Evolutionary conservation across 2,329 filamentous ascomycete species (phyloP), one percentile per base, ranked within the genome.

Genomic region (Fusarium cyanostomum): DNA sequence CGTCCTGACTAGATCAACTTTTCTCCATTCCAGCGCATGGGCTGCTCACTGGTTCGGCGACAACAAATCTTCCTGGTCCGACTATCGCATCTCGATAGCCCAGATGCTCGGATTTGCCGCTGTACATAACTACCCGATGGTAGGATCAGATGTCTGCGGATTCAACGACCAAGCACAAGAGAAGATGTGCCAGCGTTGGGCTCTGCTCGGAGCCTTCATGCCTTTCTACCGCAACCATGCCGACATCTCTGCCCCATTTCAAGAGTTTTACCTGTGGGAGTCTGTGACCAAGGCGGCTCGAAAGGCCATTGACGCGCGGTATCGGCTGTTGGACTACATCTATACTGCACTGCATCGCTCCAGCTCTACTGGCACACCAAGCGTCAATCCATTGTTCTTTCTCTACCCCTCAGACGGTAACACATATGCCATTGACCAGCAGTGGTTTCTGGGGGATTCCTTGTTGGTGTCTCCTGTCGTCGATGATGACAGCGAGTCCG

Each of bases 31-130:
- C 1, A 92, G 92, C 2, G 87, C 86, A 73, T 90, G 85, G 79
- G 89, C 91, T 1, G 92, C 91, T 1, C 92, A 95, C 75, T 96
- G 92, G 92, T 91, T 91, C 27, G 91, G 89, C 30, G 88, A 94
- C 74, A 94, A 93, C 71, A 78, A 80, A 15, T 89, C 88, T 4
- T 82, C 85, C 12, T 94, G 89, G 86, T 82, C 84, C 1, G 90
- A 88, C 73, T 90, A 94, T 85, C 90, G 85, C 75, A 88, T 90
- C 74, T 88, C 88, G 10, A 95, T 95, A 68, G 86, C 90, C 0
- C 90, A 94, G 74, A 91, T 90, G 1, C 81, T 96, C 0, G 88
- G 86, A 4, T 94, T 93, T 75, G 84, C 85, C 1, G 81, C 86
- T 11, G 81, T 92, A 57, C 91, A 86, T 76, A 88, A 90, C 65